Base-by-base conservation (phyloP, 768 basidiomycete species). In the Dioszegia aurantiaca region DNA sequence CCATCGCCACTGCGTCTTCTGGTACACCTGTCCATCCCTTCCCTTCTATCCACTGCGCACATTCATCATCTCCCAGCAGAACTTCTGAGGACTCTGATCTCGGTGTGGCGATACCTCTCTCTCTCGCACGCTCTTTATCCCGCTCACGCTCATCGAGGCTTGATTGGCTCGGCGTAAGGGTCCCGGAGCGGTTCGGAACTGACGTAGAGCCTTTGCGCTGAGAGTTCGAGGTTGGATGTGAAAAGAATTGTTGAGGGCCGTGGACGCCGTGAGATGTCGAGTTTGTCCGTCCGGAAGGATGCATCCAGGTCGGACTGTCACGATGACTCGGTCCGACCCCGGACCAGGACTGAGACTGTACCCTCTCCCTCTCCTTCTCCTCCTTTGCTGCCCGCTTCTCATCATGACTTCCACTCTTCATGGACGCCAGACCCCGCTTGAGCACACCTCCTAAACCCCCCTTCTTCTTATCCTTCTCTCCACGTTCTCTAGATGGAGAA, bases 1-100 rank as follows among this genome's bases (percentile, higher is more conserved):
- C 64, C 73, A 77, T 77, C 1, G 75, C 75, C 12, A 77, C 58
- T 4, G 73, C 72, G 17, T 75, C 73, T n/a, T 70, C 71, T 1
- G 75, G 71, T 11, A 76, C 75, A 6, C 61, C 63, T 19, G 59
- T 31, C 75, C 75, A 76, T 4, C 68, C 75, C 65, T 69, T 73
- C 12, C 75, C 75, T 48, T 66, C 63, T 61, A 19, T 30, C 19
- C 43, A 3, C 21, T 24, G 28, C 3, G 37, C 23, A n/a, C 14
- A 17, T 42, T 36, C 51, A 26, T 53, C 51, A 39, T 53, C 51
- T n/a, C n/a, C n/a, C 24, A 53, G 5, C 19, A 40, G 17, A 21
- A 51, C 48, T 14, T 51, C 48, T 10, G 37, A 40, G 24, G 21
- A 40, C 37, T 39, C 36, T 24, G 37, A 5, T 26, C 19, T 2